Evolutionary conservation across 75 land plant species (phyloP).

Genomic region (Selaginella tamariscina): DNA sequence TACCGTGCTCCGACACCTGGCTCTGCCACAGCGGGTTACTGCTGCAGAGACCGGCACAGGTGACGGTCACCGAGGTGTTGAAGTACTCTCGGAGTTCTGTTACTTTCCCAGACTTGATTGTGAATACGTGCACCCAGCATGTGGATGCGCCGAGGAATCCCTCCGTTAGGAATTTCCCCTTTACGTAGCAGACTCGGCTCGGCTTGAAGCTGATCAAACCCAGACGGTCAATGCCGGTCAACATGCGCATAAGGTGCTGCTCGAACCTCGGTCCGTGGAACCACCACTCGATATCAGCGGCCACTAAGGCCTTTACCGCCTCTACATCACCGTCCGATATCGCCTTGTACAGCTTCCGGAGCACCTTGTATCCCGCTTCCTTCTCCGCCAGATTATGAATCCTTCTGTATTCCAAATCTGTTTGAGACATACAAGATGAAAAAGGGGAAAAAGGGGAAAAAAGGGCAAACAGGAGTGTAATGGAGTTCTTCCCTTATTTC

Average conservation of each 20-base stretch:
- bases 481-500: no score
- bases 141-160: slow-evolving; percentile 20
- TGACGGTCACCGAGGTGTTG: slow-evolving; percentile 48
- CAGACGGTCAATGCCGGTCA: slow-evolving; percentile 38
- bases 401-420: not conserved
- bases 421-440: not conserved
- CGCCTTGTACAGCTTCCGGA: not conserved
- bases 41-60: not conserved
- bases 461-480: no score
- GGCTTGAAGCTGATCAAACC: slow-evolving; percentile 41
- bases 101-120: slow-evolving; percentile 40
- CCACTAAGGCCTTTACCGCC: slow-evolving; percentile 6
- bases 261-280: slow-evolving; percentile 77
- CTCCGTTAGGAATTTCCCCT: slow-evolving; percentile 42
- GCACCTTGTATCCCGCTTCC: not conserved
- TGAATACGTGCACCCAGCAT: slow-evolving; percentile 80
- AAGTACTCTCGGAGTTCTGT: slow-evolving; percentile 60
- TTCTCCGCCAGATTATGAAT: not conserved
- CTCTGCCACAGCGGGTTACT: not conserved
- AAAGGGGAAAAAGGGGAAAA: not conserved
- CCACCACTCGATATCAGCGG: slow-evolving; percentile 80
- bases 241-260: slow-evolving; percentile 69
- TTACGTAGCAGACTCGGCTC: slow-evolving; percentile 25
- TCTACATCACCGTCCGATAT: not conserved
- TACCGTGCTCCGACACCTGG: not conserved